Evolutionary conservation across 2,329 filamentous ascomycete species (phyloP).

Genomic region (Microthyrium microscopicum): DNA sequence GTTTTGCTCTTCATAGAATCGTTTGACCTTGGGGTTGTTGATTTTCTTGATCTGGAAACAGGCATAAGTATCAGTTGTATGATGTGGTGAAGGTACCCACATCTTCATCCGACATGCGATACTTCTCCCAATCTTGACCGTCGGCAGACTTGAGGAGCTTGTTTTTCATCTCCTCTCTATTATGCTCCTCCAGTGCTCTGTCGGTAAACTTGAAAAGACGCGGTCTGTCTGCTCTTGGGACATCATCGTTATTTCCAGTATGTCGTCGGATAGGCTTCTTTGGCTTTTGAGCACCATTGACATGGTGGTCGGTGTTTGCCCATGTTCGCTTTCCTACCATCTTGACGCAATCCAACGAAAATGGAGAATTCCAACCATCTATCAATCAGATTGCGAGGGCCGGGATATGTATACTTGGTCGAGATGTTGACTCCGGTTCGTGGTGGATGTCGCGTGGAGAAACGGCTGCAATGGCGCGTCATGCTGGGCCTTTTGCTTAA

Average conservation of each 20-base stretch:
- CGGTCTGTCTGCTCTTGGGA: background rate
- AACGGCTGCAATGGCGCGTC: too few species aligned
- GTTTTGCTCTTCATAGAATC: constrained; percentile 40
- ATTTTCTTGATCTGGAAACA: constrained; percentile 29
- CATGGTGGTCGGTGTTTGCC: background rate
- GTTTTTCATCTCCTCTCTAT: constrained; percentile 31
- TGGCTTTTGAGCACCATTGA: background rate
- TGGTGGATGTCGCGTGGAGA: too few species aligned
- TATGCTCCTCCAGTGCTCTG: constrained; percentile 27
- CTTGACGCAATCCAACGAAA: background rate
- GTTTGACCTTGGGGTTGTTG: constrained; percentile 33
- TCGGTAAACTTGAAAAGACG: constrained; percentile 25
- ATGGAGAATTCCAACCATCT: too few species aligned
- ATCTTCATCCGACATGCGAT: constrained; percentile 34
- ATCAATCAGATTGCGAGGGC: too few species aligned
- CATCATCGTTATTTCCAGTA: background rate
- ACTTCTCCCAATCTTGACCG: constrained; percentile 30
- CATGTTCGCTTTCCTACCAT: constrained; percentile 1
- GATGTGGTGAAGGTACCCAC: constrained; percentile 10
- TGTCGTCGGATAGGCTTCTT: background rate
- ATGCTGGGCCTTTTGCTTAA: too few species aligned
- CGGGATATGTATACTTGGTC: too few species aligned
- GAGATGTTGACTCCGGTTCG: too few species aligned
- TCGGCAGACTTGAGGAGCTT: constrained; percentile 31
- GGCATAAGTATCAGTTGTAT: background rate